Evolutionary conservation across 257 asterid species (phyloP).

Genomic region (Solanum chiquidenum): DNA sequence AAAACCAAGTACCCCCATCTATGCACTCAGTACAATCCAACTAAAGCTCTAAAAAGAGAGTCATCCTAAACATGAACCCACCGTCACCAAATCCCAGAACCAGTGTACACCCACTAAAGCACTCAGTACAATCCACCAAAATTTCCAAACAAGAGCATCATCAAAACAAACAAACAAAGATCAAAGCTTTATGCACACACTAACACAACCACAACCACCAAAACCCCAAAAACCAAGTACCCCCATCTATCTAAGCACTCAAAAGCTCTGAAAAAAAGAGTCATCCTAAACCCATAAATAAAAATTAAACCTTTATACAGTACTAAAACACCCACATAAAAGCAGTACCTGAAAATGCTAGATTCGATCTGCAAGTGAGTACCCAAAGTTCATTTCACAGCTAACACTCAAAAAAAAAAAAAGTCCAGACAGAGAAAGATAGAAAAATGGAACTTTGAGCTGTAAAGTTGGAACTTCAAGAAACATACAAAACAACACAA

Average conservation of each 20-base stretch:
- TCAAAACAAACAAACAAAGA: neutral
- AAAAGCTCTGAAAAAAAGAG: neutral
- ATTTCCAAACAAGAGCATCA: neutral
- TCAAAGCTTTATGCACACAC: neutral
- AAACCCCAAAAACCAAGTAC: neutral
- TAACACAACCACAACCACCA: neutral
- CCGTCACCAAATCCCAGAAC: neutral
- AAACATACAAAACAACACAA: neutral
- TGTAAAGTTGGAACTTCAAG: neutral
- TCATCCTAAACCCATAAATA: neutral
- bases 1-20: neutral
- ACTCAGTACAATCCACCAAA: neutral
- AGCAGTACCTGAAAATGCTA: neutral
- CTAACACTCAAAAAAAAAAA: neutral
- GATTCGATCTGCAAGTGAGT: slow-evolving; percentile 2
- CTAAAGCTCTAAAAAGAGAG: neutral
- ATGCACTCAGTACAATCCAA: neutral
- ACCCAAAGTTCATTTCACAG: neutral
- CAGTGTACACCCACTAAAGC: neutral
- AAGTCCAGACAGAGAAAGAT: neutral
- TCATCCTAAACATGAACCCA: neutral
- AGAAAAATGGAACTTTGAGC: neutral
- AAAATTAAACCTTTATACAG: neutral
- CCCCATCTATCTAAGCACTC: neutral
- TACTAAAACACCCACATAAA: neutral